phyloP scores from a whole-genome alignment of 2,329 filamentous ascomycete genomes.

The Neonectria hederae region DNA sequence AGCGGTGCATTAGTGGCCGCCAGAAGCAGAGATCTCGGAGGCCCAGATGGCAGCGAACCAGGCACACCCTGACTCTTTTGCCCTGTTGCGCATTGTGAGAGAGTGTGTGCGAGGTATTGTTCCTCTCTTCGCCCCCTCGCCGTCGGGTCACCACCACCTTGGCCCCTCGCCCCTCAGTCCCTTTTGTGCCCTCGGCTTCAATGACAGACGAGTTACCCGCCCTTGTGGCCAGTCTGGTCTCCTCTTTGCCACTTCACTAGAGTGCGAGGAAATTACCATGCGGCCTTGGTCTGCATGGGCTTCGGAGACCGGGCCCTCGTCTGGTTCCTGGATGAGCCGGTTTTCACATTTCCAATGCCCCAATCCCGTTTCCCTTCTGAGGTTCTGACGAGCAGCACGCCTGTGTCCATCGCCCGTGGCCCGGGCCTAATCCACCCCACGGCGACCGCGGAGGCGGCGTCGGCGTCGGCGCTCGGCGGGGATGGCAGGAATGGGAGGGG shows the following conservation, averaged over 20 bases:
- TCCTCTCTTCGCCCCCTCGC: slow-evolving; percentile 15
- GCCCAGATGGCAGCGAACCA: slow-evolving; percentile 43
- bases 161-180: slow-evolving; percentile 31
- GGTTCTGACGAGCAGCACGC: neutral
- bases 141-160: slow-evolving; percentile 24
- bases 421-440: slow-evolving; percentile 28
- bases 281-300: slow-evolving; percentile 41
- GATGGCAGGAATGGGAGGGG: slow-evolving; percentile 9
- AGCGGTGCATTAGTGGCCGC: slow-evolving; percentile 48
- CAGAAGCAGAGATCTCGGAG: slow-evolving; percentile 47
- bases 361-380: slow-evolving; percentile 16
- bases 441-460: slow-evolving; percentile 19
- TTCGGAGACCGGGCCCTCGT: slow-evolving; percentile 33
- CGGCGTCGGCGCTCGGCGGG: slow-evolving; percentile 16
- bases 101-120: slow-evolving; percentile 23
- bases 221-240: slow-evolving; percentile 34
- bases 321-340: slow-evolving; percentile 23
- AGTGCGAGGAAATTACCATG: slow-evolving; percentile 39
- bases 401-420: slow-evolving; percentile 15
- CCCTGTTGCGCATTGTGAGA: slow-evolving; percentile 16
- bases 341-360: slow-evolving; percentile 33
- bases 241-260: slow-evolving; percentile 43
- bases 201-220: slow-evolving; percentile 38
- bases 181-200: slow-evolving; percentile 31
- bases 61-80: slow-evolving; percentile 36